Evolutionary conservation across 2,329 filamentous ascomycete species (phyloP), one percentile per base, ranked within the genome.

Genomic region (Pseudogymnoascus sp.): DNA sequence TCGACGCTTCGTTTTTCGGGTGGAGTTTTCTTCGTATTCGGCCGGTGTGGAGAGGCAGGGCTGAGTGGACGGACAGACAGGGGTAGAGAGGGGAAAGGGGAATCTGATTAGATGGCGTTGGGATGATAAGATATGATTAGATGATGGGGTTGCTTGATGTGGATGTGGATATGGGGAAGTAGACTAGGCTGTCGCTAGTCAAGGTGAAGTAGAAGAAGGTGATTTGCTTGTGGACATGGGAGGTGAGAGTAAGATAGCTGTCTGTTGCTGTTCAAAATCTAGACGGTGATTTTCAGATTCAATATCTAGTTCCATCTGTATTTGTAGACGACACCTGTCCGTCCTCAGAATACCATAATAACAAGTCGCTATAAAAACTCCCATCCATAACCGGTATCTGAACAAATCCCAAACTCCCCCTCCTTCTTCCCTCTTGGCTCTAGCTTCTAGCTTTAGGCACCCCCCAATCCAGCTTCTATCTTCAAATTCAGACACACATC

Each of bases 401-500:
- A 13, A 25, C 5, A 48, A 48, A 48, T 25, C 43, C 43, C 21
- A 48, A 48, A 48, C 43, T 48, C 43, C 43, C 11, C 6, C 5
- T 48, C 21, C 13, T 2, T n/a, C 16, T 8, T 5, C 1, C 16
- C 4, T 48, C 43, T 3, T 7, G 2, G 4, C 4, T 4, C 10
- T 7, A 19, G 8, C 16, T 43, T 43, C 39, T 19, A 45, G 10
- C 19, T 23, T 23, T 14, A 3, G 2, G 21, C 41, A 31, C 25
- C 36, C n/a, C n/a, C n/a, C n/a, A n/a, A n/a, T n/a, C n/a, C n/a
- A n/a, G n/a, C n/a, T n/a, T 39, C 37, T 16, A 43, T 2, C 16
- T 19, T 19, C 4, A 19, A 2, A 43, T n/a, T 4, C 25, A n/a
- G n/a, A n/a, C n/a, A n/a, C 25, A 14, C 16, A 3, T 80, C 73